phyloP scores from a whole-genome alignment of 2,329 filamentous ascomycete genomes.

The Xylaria sp. region DNA sequence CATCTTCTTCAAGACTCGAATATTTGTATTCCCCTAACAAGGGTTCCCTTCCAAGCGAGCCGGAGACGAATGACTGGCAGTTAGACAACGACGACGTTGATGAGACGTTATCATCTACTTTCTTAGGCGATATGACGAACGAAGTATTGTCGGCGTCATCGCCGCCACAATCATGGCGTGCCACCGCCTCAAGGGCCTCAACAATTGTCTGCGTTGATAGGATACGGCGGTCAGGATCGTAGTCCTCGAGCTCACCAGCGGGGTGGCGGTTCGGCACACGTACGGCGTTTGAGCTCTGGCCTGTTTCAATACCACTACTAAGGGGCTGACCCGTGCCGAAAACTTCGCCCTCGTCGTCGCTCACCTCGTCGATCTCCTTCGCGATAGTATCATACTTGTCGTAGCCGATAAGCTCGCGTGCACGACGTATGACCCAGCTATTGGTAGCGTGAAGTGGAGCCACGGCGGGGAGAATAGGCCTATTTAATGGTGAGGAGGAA shows the following conservation, averaged over 20 bases:
- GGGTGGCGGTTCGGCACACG: neutral
- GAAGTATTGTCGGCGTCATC: neutral
- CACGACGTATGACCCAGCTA: slow-evolving; percentile 22
- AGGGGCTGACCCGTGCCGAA: neutral
- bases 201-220: slow-evolving; percentile 6
- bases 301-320: neutral
- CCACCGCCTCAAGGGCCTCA: slow-evolving; percentile 5
- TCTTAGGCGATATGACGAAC: neutral
- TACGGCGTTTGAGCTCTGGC: too few species aligned
- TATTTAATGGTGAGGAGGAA: neutral
- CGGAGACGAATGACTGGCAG: neutral
- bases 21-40: neutral
- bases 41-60: neutral
- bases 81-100: neutral
- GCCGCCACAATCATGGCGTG: neutral
- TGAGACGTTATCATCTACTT: neutral
- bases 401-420: slow-evolving; percentile 20
- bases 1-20: neutral
- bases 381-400: neutral
- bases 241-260: neutral
- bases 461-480: neutral
- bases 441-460: slow-evolving; percentile 16
- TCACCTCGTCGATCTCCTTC: neutral
- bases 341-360: neutral
- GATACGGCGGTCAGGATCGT: slow-evolving; percentile 4